These are phyloP conservation scores for Kickxella alabastrina DNA, from an alignment of 192 early-diverging fungal genomes.

Conservation along the genomic window DNA sequence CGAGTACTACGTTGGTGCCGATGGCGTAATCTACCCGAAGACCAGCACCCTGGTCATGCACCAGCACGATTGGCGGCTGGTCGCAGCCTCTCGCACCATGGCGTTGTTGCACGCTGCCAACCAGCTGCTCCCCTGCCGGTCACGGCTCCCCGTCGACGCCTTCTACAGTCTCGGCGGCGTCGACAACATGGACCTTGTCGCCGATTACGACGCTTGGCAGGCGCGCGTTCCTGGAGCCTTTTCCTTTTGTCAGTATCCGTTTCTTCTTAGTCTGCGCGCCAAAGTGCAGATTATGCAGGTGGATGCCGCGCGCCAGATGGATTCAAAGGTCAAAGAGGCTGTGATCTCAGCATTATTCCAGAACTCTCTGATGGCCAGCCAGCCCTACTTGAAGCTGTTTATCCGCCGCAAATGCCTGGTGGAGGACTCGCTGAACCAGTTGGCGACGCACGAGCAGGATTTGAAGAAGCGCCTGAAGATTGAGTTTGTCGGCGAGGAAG, in stretches of 20 bases:
- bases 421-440: conserved; percentile 72
- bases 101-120: conserved; percentile 81
- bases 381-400: conserved; percentile 59
- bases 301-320: conserved; percentile 74
- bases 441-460: conserved; percentile 72
- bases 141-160: conserved; percentile 58
- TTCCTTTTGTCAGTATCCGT: conserved; percentile 81
- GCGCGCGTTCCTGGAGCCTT: conserved; percentile 53
- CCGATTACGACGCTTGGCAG: conserved; percentile 76
- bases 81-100: conserved; percentile 84
- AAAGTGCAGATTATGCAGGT: conserved; percentile 76
- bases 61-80: conserved; percentile 81
- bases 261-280: conserved; percentile 68
- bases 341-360: conserved; percentile 59
- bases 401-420: conserved; percentile 65
- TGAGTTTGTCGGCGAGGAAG: conserved; percentile 90
- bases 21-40: conserved; percentile 50
- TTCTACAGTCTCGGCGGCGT: conserved; percentile 87
- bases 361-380: conserved; percentile 7
- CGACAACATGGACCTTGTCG: conserved; percentile 66
- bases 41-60: conserved; percentile 53
- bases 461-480: conserved; percentile 90
- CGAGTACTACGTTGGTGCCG: conserved; percentile 49
- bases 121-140: conserved; percentile 46
- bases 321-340: conserved; percentile 66